Conservation (phyloP, 495 filamentous ascomycete species). For the Penicillium steckii region DNA sequence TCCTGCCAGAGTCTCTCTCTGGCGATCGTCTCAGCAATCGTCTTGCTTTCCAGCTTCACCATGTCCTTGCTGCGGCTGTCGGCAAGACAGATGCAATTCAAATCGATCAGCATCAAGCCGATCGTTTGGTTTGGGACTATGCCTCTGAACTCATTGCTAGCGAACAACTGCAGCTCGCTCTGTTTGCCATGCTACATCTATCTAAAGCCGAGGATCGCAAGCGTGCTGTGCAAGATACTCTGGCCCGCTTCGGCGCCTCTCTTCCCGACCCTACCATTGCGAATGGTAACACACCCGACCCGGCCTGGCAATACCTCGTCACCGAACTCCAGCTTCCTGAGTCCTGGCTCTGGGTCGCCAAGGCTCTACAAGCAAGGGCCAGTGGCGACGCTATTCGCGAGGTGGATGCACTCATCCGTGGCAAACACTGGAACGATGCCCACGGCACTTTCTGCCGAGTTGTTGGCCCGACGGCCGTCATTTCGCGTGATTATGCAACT, state of each 20-base stretch:
- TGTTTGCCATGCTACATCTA: constrained; percentile 78
- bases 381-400: constrained; percentile 63
- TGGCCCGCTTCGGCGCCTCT: constrained; percentile 53
- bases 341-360: constrained; percentile 81
- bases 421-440: constrained; percentile 73
- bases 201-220: constrained; percentile 60
- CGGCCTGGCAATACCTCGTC: constrained; percentile 55
- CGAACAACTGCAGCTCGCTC: constrained; percentile 64
- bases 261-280: constrained; percentile 56
- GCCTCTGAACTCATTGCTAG: constrained; percentile 68
- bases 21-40: constrained; percentile 69
- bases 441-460: constrained; percentile 74
- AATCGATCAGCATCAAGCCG: constrained; percentile 47
- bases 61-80: constrained; percentile 53
- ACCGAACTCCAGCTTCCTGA: constrained; percentile 64
- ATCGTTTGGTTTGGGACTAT: constrained; percentile 67
- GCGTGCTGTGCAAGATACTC: constrained; percentile 64
- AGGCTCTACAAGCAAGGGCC: constrained; percentile 76
- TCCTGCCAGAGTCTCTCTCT: constrained; percentile 52
- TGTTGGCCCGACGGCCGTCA: constrained; percentile 76
- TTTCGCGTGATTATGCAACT: constrained; percentile 69
- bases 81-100: constrained; percentile 43
- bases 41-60: constrained; percentile 77
- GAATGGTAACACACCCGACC: constrained; percentile 40
- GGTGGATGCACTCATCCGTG: constrained; percentile 72